A percentile compares a stretch with the other conserved stretches of the same genome.
Evolutionary conservation across 495 filamentous ascomycete genomes (phyloP).

Genomic region (Astrothelium macrocarpum): DNA sequence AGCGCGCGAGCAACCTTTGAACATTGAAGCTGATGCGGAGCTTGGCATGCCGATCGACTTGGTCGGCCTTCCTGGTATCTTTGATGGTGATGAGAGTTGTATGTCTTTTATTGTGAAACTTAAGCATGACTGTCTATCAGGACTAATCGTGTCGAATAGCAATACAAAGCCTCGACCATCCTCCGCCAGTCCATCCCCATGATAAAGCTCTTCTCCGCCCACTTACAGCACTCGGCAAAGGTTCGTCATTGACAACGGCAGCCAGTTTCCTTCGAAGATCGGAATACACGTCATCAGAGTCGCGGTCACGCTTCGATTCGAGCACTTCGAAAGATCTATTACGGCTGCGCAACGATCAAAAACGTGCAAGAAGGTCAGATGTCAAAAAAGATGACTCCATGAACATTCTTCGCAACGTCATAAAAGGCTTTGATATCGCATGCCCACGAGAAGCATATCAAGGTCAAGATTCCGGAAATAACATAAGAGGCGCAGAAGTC

Average conservation of each 20-base stretch:
- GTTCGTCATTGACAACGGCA: slow-evolving; percentile 50
- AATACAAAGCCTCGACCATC: slow-evolving; percentile 63
- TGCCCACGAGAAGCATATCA: slow-evolving; percentile 55
- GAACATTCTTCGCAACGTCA: slow-evolving; percentile 68
- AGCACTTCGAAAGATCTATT: slow-evolving; percentile 34
- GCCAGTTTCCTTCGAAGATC: slow-evolving; percentile 93
- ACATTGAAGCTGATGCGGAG: slow-evolving; percentile 95
- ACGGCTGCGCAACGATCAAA: slow-evolving; percentile 25
- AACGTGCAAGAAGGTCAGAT: slow-evolving; percentile 36
- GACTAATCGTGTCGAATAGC: slow-evolving; percentile 51
- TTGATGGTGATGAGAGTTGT: slow-evolving; percentile 94
- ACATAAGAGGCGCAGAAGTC: slow-evolving; percentile 45
- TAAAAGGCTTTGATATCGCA: slow-evolving; percentile 79
- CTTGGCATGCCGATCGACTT: slow-evolving; percentile 95
- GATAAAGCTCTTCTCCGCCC: slow-evolving; percentile 75
- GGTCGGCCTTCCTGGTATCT: slow-evolving; percentile 86
- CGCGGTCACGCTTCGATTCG: slow-evolving; percentile 36
- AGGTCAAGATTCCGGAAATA: slow-evolving; percentile 39
- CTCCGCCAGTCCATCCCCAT: slow-evolving; percentile 62
- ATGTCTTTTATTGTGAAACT: slow-evolving; percentile 32
- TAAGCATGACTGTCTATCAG: background rate
- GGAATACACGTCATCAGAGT: slow-evolving; percentile 80
- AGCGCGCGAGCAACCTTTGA: slow-evolving; percentile 81
- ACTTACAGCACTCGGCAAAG: slow-evolving; percentile 71
- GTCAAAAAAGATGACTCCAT: slow-evolving; percentile 65